phyloP scores from a whole-genome alignment of 352 stramenopile genomes.

The Thraustochytrium sp. region DNA sequence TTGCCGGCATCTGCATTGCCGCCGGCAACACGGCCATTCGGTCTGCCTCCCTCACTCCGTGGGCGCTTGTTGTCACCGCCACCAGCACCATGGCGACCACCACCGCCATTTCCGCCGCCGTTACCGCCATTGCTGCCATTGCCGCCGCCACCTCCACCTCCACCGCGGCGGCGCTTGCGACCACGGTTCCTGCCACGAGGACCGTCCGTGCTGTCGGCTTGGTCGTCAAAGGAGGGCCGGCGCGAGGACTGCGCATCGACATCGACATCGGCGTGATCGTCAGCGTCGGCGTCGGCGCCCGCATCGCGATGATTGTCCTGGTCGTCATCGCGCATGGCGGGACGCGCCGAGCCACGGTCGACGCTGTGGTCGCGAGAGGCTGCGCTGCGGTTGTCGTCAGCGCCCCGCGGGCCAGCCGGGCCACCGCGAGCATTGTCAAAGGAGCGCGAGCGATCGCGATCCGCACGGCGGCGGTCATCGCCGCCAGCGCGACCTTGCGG shows the following conservation, averaged over 20 bases:
- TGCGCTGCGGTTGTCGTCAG: too few relatives aligned
- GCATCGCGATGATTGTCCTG: background rate
- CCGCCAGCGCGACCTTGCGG: too few relatives aligned
- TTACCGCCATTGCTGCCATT: background rate
- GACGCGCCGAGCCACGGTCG: too few relatives aligned
- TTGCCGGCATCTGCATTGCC: background rate
- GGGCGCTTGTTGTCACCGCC: conserved; percentile 9
- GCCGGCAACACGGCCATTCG: background rate
- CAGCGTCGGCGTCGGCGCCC: background rate
- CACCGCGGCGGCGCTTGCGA: background rate
- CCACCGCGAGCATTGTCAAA: too few relatives aligned
- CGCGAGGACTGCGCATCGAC: background rate
- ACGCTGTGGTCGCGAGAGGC: too few relatives aligned
- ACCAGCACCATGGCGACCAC: background rate
- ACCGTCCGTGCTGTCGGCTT: background rate
- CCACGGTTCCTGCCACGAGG: background rate
- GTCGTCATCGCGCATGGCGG: background rate
- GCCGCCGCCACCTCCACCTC: background rate
- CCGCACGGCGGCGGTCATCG: too few relatives aligned
- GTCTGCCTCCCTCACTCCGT: background rate
- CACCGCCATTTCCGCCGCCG: background rate
- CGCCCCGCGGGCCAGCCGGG: too few relatives aligned
- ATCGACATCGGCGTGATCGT: background rate
- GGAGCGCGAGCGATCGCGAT: too few relatives aligned
- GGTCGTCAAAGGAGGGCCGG: too few relatives aligned